These are phyloP conservation scores for Apiotrichum veenhuisii DNA, from an alignment of 1,284 basidiomycete species.

Conservation along the genomic window DNA sequence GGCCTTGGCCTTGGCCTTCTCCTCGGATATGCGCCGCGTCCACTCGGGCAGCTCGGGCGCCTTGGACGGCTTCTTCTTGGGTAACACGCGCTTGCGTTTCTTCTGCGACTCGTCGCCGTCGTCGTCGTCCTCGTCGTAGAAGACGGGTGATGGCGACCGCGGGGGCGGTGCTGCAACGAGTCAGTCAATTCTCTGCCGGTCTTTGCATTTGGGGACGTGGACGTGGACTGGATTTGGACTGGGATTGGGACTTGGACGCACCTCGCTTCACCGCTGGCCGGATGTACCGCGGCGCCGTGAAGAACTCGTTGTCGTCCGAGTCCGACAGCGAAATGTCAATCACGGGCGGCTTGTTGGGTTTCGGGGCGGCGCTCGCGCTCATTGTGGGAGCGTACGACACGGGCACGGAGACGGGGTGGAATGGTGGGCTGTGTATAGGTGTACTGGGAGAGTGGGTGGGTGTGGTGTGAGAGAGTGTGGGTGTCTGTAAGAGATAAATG, in stretches of 20 bases:
- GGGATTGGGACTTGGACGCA: no score
- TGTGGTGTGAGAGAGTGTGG: background rate
- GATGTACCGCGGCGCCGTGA: background rate
- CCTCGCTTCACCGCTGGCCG: no score
- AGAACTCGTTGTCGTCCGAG: background rate
- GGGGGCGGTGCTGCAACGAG: background rate
- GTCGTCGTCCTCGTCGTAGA: background rate
- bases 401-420: no score
- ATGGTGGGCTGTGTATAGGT: no score
- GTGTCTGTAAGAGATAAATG: background rate
- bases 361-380: background rate
- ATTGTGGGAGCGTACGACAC: background rate
- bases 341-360: conserved; percentile 1
- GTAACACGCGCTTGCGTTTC: background rate
- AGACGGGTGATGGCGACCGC: background rate
- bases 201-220: no score
- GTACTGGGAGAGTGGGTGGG: background rate
- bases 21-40: background rate
- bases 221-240: no score
- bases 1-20: background rate
- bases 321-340: background rate
- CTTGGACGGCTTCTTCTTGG: background rate
- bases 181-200: background rate
- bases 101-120: background rate
- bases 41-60: conserved; percentile 7